These are phyloP conservation scores for Spizellomyces sp. DNA, from an alignment of 192 early-diverging fungal species.

Conservation along the genomic window DNA sequence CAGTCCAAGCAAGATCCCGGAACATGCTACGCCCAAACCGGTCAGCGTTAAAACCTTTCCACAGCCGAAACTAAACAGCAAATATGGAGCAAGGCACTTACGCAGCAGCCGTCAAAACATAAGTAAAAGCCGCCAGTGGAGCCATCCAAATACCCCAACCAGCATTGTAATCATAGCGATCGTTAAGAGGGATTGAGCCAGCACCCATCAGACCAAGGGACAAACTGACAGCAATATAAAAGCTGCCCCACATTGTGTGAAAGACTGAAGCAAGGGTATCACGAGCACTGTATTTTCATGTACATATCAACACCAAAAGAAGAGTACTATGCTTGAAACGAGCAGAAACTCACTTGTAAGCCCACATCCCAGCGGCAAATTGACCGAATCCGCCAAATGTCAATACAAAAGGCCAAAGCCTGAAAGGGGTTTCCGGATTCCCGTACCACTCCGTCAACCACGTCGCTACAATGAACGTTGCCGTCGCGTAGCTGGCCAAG, in stretches of 20 bases:
- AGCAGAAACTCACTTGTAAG: conserved; percentile 28
- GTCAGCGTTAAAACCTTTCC: background rate
- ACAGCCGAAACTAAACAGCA: background rate
- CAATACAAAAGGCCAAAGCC: conserved; percentile 33
- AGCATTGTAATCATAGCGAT: conserved; percentile 26
- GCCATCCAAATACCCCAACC: conserved; percentile 35
- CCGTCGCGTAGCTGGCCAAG: conserved; percentile 23
- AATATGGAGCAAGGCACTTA: background rate
- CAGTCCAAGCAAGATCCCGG: conserved; percentile 25
- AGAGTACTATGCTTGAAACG: background rate
- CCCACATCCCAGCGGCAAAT: conserved; percentile 31
- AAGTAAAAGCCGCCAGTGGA: conserved; percentile 27
- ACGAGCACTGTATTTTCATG: conserved; percentile 11
- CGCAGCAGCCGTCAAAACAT: conserved; percentile 19
- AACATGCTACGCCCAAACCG: conserved; percentile 1
- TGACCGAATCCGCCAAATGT: conserved; percentile 34
- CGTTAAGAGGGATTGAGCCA: conserved; percentile 4
- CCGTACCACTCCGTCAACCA: conserved; percentile 34
- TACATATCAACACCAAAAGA: background rate
- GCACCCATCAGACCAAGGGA: conserved; percentile 18
- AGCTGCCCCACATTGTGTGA: conserved; percentile 34
- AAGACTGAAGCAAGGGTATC: conserved; percentile 30
- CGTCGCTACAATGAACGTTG: conserved; percentile 18
- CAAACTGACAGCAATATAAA: conserved; percentile 27
- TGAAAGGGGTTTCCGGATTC: conserved; percentile 9